Base-by-base conservation (phyloP, 768 basidiomycete genomes). In the Leccinum rimulosum region DNA sequence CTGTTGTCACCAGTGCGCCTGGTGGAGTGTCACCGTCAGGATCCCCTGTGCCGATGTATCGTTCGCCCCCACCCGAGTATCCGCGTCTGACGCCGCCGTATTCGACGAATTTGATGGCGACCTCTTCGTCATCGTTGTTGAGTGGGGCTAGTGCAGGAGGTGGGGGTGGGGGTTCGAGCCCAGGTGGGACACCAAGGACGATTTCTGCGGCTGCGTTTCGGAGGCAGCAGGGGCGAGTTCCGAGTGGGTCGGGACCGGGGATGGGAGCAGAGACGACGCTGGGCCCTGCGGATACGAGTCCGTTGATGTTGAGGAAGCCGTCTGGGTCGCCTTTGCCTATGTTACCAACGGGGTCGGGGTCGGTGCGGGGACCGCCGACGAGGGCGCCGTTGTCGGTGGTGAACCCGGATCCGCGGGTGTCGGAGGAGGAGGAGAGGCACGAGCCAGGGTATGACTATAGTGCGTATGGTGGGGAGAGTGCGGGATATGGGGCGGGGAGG, bases 171-270 rank as follows among this genome's bases (percentile, higher is more conserved):
- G 51, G 52, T 25, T 2, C 19, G 47, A 70, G 75, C 3, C 61
- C 75, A 8, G 79, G 76, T 2, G 68, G 61, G 4, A 52, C 53
- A 0, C 70, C 80, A 14, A 79, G 86, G 47, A 92, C 83, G 56
- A 91, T 92, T 54, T 83, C 87, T 3, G 89, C 88, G 0, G 87
- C 88, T 6, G 89, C 89, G 27, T 92, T 92, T 73, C 82, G 80
- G 65, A 77, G 87, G 30, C 84, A 80, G 33, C 76, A 76, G 49
- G 68, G 64, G 1, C 76, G 77, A 22, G 68, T 72, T 40, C 64
- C 67, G 35, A 74, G 71, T 49, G 58, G 56, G 36, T 28, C 53
- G 6, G 2, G 11, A 19, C 40, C 50, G 15, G 38, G 38, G 3
- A 8, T 40, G 38, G 38, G 38, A 17, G 7, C 17, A 1, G 38